Evolutionary conservation across 73 alveolate genomes (phyloP).

Genomic region (Tetrahymena malaccensis): DNA sequence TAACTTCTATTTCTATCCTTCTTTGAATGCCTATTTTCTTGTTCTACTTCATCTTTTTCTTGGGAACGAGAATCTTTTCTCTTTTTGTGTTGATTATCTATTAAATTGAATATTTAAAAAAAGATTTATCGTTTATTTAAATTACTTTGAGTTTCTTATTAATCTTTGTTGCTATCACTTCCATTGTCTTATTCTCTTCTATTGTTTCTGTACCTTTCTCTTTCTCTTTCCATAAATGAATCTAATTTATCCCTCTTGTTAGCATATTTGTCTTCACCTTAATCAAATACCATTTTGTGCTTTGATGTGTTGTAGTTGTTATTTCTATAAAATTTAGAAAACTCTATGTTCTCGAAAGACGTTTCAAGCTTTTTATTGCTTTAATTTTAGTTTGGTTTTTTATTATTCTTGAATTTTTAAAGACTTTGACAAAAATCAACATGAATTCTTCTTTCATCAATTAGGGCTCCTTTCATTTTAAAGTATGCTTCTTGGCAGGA

Average conservation of each 20-base stretch:
- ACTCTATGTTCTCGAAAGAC: constrained; percentile 9
- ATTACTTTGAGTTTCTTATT: not conserved
- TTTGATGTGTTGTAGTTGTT: not conserved
- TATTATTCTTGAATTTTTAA: constrained; percentile 37
- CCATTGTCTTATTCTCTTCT: not conserved
- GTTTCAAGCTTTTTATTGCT: constrained; percentile 2
- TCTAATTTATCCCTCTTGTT: not conserved
- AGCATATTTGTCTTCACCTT: not conserved
- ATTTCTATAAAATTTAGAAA: constrained; percentile 16
- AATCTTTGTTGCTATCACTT: not conserved
- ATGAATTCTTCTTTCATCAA: constrained; percentile 90
- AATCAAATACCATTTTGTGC: not conserved
- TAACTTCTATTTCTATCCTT: not conserved
- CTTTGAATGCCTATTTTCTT: not conserved
- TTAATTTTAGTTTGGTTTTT: not conserved
- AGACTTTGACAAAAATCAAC: constrained; percentile 94
- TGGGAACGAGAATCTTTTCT: not conserved
- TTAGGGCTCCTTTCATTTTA: constrained; percentile 84
- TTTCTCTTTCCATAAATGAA: not conserved
- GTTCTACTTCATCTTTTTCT: not conserved
- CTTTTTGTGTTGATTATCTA: not conserved
- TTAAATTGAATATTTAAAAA: not conserved
- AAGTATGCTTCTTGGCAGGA: constrained; percentile 93
- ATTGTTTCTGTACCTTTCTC: not conserved
- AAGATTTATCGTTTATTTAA: not conserved